These are phyloP conservation scores for Xylaria sp. DNA, from an alignment of 2,329 filamentous ascomycete species.

Conservation along the genomic window DNA sequence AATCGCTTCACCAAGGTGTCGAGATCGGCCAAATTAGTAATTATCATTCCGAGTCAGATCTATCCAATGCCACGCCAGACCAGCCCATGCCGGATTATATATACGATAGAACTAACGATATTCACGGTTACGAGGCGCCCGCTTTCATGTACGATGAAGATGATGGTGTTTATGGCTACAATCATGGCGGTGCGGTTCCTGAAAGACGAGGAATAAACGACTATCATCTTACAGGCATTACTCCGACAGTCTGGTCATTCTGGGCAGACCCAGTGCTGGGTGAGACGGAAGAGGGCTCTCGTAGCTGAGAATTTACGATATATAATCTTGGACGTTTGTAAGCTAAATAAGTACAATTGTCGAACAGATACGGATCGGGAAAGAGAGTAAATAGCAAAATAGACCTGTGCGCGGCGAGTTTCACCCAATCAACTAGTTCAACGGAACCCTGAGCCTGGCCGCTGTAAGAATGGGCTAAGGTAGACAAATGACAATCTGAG, in stretches of 20 bases:
- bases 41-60: background rate
- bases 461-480: background rate
- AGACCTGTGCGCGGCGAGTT: background rate
- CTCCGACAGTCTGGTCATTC: no score
- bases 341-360: background rate
- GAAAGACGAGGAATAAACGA: background rate
- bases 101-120: slow-evolving; percentile 8
- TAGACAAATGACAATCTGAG: background rate
- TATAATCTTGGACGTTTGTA: no score
- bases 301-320: background rate
- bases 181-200: background rate
- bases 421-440: background rate
- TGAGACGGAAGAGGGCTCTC: background rate
- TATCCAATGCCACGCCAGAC: background rate
- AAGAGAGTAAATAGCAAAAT: background rate
- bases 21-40: background rate
- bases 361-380: background rate
- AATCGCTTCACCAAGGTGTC: background rate
- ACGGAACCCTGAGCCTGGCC: background rate
- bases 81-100: slow-evolving; percentile 7
- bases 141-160: slow-evolving; percentile 8
- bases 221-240: background rate
- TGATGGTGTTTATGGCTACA: slow-evolving; percentile 1
- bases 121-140: background rate
- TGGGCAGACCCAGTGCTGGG: background rate